A percentile compares a stretch with the other conserved stretches of the same genome.
Conservation (phyloP, 352 stramenopile genomes). For the Thalassiosira mediterranea region DNA sequence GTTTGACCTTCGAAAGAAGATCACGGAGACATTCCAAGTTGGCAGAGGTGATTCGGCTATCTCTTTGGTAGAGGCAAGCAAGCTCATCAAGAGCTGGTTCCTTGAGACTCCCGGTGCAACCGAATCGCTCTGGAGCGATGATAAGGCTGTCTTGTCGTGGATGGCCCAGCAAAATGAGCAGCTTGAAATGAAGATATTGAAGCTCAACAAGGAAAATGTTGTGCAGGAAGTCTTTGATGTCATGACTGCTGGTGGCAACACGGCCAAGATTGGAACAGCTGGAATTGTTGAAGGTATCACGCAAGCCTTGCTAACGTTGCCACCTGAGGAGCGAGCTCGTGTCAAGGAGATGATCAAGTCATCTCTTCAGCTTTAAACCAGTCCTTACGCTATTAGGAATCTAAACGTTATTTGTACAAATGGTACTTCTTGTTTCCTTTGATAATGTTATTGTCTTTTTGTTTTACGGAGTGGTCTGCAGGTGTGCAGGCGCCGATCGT, state of each 20-base stretch:
- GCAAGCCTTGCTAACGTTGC: conserved; percentile 67
- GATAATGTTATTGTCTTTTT: no score
- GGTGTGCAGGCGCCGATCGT: no score
- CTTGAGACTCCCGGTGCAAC: conserved; percentile 66
- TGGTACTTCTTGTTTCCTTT: no score
- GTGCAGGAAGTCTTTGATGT: conserved; percentile 82
- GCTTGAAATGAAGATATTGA: conserved; percentile 80
- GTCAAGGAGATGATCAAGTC: conserved; percentile 62
- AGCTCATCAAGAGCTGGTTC: conserved; percentile 83
- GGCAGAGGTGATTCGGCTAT: conserved; percentile 65
- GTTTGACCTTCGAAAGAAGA: conserved; percentile 90
- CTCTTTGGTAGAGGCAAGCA: conserved; percentile 69
- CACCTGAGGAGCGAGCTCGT: conserved; percentile 61
- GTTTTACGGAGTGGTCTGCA: no score
- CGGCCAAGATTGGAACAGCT: conserved; percentile 73
- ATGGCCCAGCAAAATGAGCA: conserved; percentile 77
- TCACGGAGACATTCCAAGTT: conserved; percentile 74
- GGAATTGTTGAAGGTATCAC: conserved; percentile 84
- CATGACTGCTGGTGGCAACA: conserved; percentile 80
- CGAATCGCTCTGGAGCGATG: conserved; percentile 74
- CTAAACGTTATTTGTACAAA: no score
- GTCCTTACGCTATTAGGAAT: no score
- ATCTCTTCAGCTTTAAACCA: no score
- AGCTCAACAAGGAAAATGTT: conserved; percentile 79
- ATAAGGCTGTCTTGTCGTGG: conserved; percentile 81